Conservation (phyloP, 768 basidiomycete species). For the Hemileccinum impolitum region DNA sequence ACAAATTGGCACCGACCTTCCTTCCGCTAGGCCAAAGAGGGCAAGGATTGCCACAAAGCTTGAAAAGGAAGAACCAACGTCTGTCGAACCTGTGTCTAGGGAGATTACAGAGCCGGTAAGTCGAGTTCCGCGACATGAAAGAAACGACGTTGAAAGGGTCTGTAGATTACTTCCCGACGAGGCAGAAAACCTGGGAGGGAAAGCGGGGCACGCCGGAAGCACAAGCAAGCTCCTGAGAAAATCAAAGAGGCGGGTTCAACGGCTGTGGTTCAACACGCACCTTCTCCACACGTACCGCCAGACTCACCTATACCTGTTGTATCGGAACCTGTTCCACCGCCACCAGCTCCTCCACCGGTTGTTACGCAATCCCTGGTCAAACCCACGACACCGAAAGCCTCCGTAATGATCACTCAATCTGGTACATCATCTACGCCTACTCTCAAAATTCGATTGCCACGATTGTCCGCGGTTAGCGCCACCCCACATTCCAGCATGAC, state of each 20-base stretch:
- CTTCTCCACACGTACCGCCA: conserved; percentile 10
- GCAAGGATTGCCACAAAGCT: conserved; percentile 28
- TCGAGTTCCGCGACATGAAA: not conserved
- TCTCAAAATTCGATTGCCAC: conserved; percentile 33
- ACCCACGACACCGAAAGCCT: conserved; percentile 33
- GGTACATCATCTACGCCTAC: conserved; percentile 31
- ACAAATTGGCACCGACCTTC: conserved; percentile 15
- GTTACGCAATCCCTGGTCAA: conserved; percentile 15
- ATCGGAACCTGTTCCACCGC: conserved; percentile 10
- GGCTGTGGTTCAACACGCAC: conserved; percentile 7
- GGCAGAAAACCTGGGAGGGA: conserved; percentile 13
- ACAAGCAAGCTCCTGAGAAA: conserved; percentile 14
- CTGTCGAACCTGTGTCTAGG: conserved; percentile 3
- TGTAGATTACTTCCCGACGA: conserved; percentile 12
- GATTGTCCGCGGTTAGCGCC: conserved; percentile 28
- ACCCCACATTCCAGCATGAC: conserved; percentile 22
- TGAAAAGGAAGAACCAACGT: conserved; percentile 23
- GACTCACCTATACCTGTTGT: conserved; percentile 14
- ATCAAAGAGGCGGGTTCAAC: conserved; percentile 14
- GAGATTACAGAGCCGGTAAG: conserved; percentile 15
- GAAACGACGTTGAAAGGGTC: conserved; percentile 1
- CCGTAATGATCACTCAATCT: conserved; percentile 33
- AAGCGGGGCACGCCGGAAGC: conserved; percentile 25
- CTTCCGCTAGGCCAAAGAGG: conserved; percentile 30
- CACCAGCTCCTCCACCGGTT: conserved; percentile 6